A percentile compares a stretch with the other conserved stretches of the same genome.
Conservation (phyloP, 805 yeast genomes). For the Wickerhamomyces canadensis region DNA sequence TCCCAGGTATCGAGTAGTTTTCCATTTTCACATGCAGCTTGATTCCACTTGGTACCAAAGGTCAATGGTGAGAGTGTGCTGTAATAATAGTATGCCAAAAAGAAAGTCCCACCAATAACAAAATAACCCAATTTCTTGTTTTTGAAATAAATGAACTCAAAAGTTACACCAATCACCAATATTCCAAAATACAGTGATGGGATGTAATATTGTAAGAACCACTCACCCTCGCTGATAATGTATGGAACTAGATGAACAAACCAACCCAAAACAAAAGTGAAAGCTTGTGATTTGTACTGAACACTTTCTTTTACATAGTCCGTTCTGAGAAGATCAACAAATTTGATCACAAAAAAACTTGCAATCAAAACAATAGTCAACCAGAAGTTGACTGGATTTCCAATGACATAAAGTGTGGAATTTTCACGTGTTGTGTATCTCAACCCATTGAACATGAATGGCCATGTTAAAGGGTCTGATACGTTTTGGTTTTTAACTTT, state of each 20-base stretch:
- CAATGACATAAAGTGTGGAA: constrained; percentile 50
- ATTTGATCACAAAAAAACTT: constrained; percentile 14
- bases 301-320: constrained; percentile 10
- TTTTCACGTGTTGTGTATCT: constrained; percentile 45
- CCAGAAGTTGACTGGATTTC: constrained; percentile 58
- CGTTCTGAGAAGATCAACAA: constrained; percentile 23
- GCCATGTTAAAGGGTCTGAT: constrained; percentile 57
- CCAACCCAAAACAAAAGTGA: constrained; percentile 45
- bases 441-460: constrained; percentile 51
- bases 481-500: constrained; percentile 22
- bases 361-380: constrained; percentile 32
- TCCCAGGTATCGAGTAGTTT: constrained; percentile 39
- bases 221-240: constrained; percentile 26
- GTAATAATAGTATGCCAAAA: constrained; percentile 18
- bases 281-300: constrained; percentile 18
- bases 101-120: constrained; percentile 18
- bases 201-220: constrained; percentile 42
- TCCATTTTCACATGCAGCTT: constrained; percentile 31
- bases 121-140: constrained; percentile 24
- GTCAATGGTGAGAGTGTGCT: constrained; percentile 37
- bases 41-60: constrained; percentile 43
- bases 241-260: constrained; percentile 53
- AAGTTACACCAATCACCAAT: constrained; percentile 36
- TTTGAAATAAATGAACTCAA: constrained; percentile 35
- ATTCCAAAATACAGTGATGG: constrained; percentile 46